A percentile compares a stretch with the other conserved stretches of the same genome.
Conservation (phyloP, 805 yeast species). For the Suhomyces sp. region DNA sequence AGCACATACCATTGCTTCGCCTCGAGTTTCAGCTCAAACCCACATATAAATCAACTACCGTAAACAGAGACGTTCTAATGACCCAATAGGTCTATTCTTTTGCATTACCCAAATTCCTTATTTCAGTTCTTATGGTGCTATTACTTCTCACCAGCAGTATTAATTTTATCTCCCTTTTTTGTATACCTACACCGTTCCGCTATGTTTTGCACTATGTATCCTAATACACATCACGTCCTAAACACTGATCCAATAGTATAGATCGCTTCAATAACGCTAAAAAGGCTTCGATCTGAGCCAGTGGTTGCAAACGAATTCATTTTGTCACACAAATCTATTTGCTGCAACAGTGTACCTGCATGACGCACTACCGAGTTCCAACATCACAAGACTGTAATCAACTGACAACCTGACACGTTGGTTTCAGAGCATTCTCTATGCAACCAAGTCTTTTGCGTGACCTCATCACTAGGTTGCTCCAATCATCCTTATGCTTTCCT, state of each 20-base stretch:
- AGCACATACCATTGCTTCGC: not conserved
- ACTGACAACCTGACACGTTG: not conserved
- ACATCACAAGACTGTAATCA: not conserved
- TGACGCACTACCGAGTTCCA: not conserved
- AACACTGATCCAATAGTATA: not conserved
- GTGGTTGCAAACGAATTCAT: not conserved
- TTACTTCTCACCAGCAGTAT: not conserved
- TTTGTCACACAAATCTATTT: not conserved
- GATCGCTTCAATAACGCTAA: not conserved
- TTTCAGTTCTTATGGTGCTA: not conserved
- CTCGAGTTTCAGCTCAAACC: not conserved
- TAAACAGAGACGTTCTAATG: not conserved
- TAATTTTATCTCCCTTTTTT: not conserved
- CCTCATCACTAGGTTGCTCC: not conserved
- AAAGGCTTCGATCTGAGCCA: not conserved
- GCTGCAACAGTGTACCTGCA: not conserved
- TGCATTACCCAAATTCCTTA: not conserved
- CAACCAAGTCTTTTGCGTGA: not conserved
- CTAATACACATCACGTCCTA: not conserved
- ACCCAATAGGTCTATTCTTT: not conserved
- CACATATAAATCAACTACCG: not conserved
- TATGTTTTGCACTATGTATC: not conserved
- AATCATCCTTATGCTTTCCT: not conserved
- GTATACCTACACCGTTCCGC: not conserved
- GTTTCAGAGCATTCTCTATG: not conserved